Conservation (phyloP, 1,284 basidiomycete genomes). For the Cryptococcus sp. region DNA sequence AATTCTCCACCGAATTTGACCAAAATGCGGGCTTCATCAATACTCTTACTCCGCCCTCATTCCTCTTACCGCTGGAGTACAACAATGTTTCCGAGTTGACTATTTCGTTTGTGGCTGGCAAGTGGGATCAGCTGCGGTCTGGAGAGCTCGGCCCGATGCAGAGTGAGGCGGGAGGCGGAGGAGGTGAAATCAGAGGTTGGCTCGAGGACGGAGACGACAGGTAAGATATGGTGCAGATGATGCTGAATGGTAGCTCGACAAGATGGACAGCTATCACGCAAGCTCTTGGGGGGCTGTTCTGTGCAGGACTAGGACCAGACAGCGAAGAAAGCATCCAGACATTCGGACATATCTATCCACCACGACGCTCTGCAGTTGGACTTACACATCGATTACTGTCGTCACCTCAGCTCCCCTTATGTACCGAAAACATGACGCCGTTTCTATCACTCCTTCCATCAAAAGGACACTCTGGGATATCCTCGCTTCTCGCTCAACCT, state of each 20-base stretch:
- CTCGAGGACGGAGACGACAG: constrained; percentile 59
- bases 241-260: constrained; percentile 37
- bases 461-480: constrained; percentile 85
- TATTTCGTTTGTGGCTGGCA: constrained; percentile 79
- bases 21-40: constrained; percentile 55
- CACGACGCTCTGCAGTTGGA: constrained; percentile 56
- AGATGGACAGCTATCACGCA: constrained; percentile 83
- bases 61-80: constrained; percentile 79
- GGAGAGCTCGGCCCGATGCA: constrained; percentile 57
- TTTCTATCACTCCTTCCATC: constrained; percentile 93
- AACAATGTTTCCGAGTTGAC: constrained; percentile 82
- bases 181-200: constrained; percentile 88
- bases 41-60: constrained; percentile 72
- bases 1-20: constrained; percentile 65
- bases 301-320: constrained; percentile 77
- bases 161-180: constrained; percentile 68
- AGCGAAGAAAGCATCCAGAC: constrained; percentile 53
- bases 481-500: constrained; percentile 78
- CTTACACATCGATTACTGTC: constrained; percentile 1
- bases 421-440: constrained; percentile 95
- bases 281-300: constrained; percentile 87
- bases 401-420: constrained; percentile 68
- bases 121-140: constrained; percentile 86
- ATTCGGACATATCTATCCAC: constrained; percentile 55
- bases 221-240: constrained; percentile 48